Conservation (phyloP, 495 filamentous ascomycete species). For the Parathielavia hyrcaniae region DNA sequence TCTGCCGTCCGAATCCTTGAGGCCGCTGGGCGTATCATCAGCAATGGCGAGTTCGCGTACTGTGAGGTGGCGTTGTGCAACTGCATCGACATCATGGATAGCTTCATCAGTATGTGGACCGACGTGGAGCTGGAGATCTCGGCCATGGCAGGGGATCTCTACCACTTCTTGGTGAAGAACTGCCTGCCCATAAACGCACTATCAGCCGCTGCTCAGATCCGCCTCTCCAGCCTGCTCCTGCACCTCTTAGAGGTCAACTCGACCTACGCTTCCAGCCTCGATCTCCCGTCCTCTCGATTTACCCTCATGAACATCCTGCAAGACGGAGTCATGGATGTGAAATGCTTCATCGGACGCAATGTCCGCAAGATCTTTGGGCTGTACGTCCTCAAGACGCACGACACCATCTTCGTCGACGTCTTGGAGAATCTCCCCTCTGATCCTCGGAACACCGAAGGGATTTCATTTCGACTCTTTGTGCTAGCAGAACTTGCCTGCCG, state of each 20-base stretch:
- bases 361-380: slow-evolving; percentile 73
- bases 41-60: slow-evolving; percentile 56
- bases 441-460: slow-evolving; percentile 66
- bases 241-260: slow-evolving; percentile 58
- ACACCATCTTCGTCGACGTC: slow-evolving; percentile 73
- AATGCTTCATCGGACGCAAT: slow-evolving; percentile 61
- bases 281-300: slow-evolving; percentile 62
- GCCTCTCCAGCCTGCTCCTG: slow-evolving; percentile 60
- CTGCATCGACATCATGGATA: slow-evolving; percentile 63
- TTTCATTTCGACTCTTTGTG: slow-evolving; percentile 73
- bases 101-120: slow-evolving; percentile 60
- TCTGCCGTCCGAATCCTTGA: slow-evolving; percentile 43
- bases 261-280: slow-evolving; percentile 50
- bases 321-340: slow-evolving; percentile 61
- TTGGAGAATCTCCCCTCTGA: slow-evolving; percentile 66
- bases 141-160: slow-evolving; percentile 64
- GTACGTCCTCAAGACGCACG: slow-evolving; percentile 71
- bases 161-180: slow-evolving; percentile 65
- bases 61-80: slow-evolving; percentile 70
- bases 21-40: slow-evolving; percentile 51
- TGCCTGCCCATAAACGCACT: slow-evolving; percentile 57
- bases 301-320: slow-evolving; percentile 67
- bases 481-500: slow-evolving; percentile 65
- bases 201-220: slow-evolving; percentile 60
- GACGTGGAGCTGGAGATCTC: slow-evolving; percentile 49